A percentile compares a stretch with the other conserved stretches of the same genome.
phyloP scores from a whole-genome alignment of 2,329 filamentous ascomycete species.

The Diaporthe citrichinensis region DNA sequence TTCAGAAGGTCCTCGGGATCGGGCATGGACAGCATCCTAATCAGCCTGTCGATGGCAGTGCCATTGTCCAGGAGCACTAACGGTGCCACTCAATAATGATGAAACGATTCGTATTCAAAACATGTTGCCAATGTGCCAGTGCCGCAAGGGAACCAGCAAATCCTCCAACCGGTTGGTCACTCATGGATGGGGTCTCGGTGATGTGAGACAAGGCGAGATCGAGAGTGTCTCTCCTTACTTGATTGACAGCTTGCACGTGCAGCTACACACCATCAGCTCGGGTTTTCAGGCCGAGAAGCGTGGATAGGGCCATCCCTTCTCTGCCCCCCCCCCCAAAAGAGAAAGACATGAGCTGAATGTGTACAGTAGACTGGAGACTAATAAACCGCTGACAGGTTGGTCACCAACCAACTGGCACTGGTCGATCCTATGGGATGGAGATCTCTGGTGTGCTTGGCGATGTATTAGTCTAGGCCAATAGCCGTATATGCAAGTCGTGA shows the following conservation, averaged over 20 bases:
- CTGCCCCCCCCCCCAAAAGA: neutral
- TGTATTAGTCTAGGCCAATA: neutral
- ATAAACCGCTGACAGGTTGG: neutral
- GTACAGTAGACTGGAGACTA: neutral
- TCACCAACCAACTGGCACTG: neutral
- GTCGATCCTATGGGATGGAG: slow-evolving; percentile 1
- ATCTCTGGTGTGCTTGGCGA: slow-evolving; percentile 15
- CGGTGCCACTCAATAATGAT: slow-evolving; percentile 18
- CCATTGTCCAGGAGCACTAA: slow-evolving; percentile 32
- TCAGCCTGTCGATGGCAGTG: slow-evolving; percentile 29
- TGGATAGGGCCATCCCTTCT: no score
- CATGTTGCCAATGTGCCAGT: neutral
- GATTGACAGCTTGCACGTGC: slow-evolving; percentile 7
- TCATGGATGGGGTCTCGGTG: neutral
- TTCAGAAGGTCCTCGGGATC: slow-evolving; percentile 62
- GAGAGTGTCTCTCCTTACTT: neutral
- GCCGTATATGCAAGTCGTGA: neutral
- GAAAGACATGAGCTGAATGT: neutral
- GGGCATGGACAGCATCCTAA: slow-evolving; percentile 45
- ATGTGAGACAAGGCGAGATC: neutral
- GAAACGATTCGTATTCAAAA: neutral
- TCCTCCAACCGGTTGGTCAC: neutral
- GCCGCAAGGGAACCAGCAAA: neutral
- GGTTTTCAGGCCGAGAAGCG: neutral
- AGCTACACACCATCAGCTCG: neutral